Evolutionary conservation across 495 filamentous ascomycete genomes (phyloP).

Genomic region (Hypoxylon crocopeplum): DNA sequence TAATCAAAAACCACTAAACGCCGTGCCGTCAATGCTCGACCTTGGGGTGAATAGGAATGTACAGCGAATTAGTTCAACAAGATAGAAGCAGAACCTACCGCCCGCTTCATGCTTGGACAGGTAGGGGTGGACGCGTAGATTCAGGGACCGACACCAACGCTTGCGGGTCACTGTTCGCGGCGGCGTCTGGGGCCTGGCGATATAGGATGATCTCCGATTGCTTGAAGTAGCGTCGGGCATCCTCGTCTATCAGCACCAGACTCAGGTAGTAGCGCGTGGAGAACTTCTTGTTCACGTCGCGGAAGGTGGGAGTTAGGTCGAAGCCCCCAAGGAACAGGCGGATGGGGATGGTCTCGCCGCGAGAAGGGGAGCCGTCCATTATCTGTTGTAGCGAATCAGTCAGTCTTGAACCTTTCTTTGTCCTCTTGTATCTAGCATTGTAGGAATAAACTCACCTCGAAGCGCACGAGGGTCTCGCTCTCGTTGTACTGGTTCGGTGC

Average conservation of each 20-base stretch:
- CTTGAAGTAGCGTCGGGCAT: constrained; percentile 98
- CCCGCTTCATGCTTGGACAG: constrained; percentile 20
- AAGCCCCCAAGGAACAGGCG: constrained; percentile 97
- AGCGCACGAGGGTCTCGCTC: constrained; percentile 96
- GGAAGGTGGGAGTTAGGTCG: constrained; percentile 97
- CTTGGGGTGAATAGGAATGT: constrained; percentile 21
- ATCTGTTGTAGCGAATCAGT: constrained; percentile 68
- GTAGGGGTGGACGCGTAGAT: constrained; percentile 32
- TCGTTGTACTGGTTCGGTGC: constrained; percentile 99
- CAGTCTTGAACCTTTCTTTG: too few relatives aligned
- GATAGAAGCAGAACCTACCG: constrained; percentile 2
- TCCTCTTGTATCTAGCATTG: too few relatives aligned
- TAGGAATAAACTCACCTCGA: constrained; percentile 79
- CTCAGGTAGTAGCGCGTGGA: constrained; percentile 98
- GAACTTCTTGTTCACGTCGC: constrained; percentile 99
- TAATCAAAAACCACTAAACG: constrained; percentile 38
- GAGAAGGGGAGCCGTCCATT: constrained; percentile 96
- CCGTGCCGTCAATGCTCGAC: constrained; percentile 39
- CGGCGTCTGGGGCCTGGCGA: constrained; percentile 83
- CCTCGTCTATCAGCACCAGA: constrained; percentile 96
- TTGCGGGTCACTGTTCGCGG: constrained; percentile 40
- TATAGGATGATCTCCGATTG: constrained; percentile 98
- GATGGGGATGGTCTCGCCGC: constrained; percentile 99
- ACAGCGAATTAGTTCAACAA: constrained; percentile 18
- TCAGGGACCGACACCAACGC: constrained; percentile 38